Percentiles rank a stretch among this genome's conserved stretches.
Evolutionary conservation across 2,329 filamentous ascomycete species (phyloP).

Genomic region (Macrophomina pseudophaseolina): DNA sequence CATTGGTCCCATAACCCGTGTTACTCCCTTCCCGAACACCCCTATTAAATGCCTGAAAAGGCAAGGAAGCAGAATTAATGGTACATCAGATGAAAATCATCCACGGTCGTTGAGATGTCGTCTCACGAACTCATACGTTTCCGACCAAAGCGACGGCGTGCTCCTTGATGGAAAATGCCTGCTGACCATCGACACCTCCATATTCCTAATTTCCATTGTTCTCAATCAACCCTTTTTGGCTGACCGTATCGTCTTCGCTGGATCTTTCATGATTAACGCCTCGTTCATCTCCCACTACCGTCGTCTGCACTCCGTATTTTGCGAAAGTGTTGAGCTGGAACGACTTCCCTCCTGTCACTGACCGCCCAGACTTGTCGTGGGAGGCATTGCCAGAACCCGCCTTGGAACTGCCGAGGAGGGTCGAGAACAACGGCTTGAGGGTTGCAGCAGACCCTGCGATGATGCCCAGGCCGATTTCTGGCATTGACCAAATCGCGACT

Average conservation of each 20-base stretch:
- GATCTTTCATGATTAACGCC: background rate
- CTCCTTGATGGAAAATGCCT: background rate
- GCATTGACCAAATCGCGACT: background rate
- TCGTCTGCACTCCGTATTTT: background rate
- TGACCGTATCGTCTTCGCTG: constrained; percentile 11
- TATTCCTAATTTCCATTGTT: background rate
- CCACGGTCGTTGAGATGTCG: background rate
- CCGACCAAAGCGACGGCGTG: no score
- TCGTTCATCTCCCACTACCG: background rate
- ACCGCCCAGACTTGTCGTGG: background rate
- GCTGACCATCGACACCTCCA: background rate
- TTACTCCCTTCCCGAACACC: background rate
- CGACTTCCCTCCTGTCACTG: background rate
- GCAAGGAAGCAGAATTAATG: background rate
- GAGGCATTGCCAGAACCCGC: background rate
- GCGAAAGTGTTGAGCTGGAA: background rate
- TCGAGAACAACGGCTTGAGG: constrained; percentile 5
- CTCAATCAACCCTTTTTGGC: constrained; percentile 1
- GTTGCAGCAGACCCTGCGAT: background rate
- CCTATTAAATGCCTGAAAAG: background rate
- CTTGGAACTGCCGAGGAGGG: background rate
- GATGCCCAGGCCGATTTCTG: background rate
- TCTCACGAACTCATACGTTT: no score
- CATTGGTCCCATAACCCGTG: background rate
- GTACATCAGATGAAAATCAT: background rate